Evolutionary conservation across 2,329 filamentous ascomycete species (phyloP).

Genomic region (Paracorniculantispora psalliotae): DNA sequence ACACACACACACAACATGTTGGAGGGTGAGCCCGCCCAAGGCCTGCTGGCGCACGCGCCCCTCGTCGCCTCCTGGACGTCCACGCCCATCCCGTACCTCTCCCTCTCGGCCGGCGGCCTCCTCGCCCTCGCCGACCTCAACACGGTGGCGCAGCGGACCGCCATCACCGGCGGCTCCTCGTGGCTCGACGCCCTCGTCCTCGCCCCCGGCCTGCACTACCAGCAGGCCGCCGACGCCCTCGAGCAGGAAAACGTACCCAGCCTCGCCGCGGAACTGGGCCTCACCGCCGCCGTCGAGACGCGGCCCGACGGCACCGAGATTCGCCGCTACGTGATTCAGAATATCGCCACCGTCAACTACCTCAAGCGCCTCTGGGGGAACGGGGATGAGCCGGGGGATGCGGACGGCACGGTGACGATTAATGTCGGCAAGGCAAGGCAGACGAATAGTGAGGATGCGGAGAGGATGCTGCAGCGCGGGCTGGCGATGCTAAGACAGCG

Average conservation of each 20-base stretch:
- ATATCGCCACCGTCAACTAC: constrained; percentile 49
- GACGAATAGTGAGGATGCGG: constrained; percentile 21
- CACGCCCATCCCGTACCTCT: constrained; percentile 40
- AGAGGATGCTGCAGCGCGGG: constrained; percentile 11
- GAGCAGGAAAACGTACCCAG: constrained; percentile 35
- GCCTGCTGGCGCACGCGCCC: constrained; percentile 14
- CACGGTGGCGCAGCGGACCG: constrained; percentile 51
- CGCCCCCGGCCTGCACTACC: constrained; percentile 56
- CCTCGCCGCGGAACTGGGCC: constrained; percentile 22
- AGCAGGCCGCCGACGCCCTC: constrained; percentile 51
- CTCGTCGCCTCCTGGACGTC: constrained; percentile 39
- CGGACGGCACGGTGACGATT: constrained; percentile 24
- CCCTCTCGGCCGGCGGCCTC: constrained; percentile 48
- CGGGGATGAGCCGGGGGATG: constrained; percentile 11
- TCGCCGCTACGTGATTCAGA: constrained; percentile 35
- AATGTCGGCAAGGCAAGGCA: constrained; percentile 22
- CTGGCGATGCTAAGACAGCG: not conserved
- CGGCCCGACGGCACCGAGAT: constrained; percentile 24
- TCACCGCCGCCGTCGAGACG: constrained; percentile 32
- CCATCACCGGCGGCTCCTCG: constrained; percentile 50
- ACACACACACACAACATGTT: not conserved
- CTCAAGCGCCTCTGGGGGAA: constrained; percentile 25
- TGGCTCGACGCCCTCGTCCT: constrained; percentile 54
- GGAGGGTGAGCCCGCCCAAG: not conserved
- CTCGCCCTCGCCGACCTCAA: constrained; percentile 55